A percentile compares a stretch with the other conserved stretches of the same genome.
Conservation (phyloP, 768 basidiomycete genomes). For the Boletus eberwhitei region DNA sequence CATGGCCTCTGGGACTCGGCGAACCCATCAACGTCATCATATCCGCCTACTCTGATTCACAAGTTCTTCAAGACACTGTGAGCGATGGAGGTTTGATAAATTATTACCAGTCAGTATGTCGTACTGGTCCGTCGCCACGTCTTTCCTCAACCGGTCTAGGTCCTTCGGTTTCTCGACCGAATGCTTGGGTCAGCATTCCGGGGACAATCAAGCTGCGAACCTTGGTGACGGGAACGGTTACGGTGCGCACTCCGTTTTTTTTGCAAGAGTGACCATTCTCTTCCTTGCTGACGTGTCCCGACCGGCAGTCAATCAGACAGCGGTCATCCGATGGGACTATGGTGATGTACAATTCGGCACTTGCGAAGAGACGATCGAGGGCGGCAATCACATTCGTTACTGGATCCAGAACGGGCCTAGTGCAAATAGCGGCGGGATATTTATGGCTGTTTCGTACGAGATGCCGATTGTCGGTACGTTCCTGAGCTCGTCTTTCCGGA, state of each 20-base stretch:
- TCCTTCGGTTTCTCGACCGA: constrained; percentile 72
- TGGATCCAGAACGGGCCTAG: constrained; percentile 74
- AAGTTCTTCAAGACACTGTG: constrained; percentile 59
- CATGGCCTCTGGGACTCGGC: constrained; percentile 70
- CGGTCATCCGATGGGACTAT: constrained; percentile 84
- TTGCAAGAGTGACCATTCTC: neutral
- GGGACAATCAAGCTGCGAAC: constrained; percentile 64
- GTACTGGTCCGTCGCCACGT: neutral
- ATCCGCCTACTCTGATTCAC: constrained; percentile 67
- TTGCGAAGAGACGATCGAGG: constrained; percentile 80
- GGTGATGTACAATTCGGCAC: constrained; percentile 77
- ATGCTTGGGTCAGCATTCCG: constrained; percentile 81
- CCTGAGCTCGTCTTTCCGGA: constrained; percentile 5
- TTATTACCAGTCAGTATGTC: constrained; percentile 65
- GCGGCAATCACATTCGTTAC: constrained; percentile 87
- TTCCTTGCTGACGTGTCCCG: neutral
- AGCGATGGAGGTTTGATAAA: constrained; percentile 74
- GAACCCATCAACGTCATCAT: constrained; percentile 87
- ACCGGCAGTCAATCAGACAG: constrained; percentile 70
- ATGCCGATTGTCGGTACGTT: constrained; percentile 54
- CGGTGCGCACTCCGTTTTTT: constrained; percentile 42
- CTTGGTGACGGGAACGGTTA: constrained; percentile 81
- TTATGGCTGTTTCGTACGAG: constrained; percentile 76
- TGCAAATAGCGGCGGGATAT: constrained; percentile 68
- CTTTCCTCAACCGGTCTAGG: constrained; percentile 24